A percentile compares a stretch with the other conserved stretches of the same genome.
phyloP scores from a whole-genome alignment of 2,329 filamentous ascomycete genomes.

The Sclerotinia spermophila region DNA sequence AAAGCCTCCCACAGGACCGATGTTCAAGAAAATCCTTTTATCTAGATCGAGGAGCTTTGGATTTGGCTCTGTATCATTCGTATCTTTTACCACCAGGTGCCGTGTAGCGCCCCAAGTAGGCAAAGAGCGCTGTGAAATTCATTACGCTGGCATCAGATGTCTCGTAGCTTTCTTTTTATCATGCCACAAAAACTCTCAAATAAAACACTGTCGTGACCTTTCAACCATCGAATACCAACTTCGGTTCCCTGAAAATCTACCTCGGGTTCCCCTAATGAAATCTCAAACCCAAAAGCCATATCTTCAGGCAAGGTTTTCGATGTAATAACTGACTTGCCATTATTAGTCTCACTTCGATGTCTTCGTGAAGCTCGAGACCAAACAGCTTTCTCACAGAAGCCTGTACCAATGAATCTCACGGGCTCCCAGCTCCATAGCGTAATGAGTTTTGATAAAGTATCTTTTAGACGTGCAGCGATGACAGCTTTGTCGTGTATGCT shows the following conservation, averaged over 20 bases:
- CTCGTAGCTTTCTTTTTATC: slow-evolving; percentile 49
- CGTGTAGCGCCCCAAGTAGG: no score
- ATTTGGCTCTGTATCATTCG: background rate
- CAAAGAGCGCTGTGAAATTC: background rate
- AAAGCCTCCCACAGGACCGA: background rate
- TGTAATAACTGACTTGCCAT: slow-evolving; percentile 33
- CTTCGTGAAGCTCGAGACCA: slow-evolving; percentile 38
- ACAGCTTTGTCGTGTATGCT: background rate
- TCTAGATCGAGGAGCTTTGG: background rate
- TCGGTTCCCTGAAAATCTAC: slow-evolving; percentile 43
- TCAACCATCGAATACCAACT: slow-evolving; percentile 65
- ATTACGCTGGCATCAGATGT: background rate
- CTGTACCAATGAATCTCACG: slow-evolving; percentile 27
- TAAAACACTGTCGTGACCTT: slow-evolving; percentile 67
- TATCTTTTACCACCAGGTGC: no score
- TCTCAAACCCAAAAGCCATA: slow-evolving; percentile 55
- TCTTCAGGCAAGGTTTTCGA: slow-evolving; percentile 26
- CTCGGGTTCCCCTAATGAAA: slow-evolving; percentile 43
- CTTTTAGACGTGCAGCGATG: slow-evolving; percentile 32
- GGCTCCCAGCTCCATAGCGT: slow-evolving; percentile 36
- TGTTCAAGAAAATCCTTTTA: background rate
- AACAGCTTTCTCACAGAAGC: slow-evolving; percentile 36
- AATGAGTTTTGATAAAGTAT: slow-evolving; percentile 27
- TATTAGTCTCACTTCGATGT: slow-evolving; percentile 36
- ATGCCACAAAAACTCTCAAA: slow-evolving; percentile 90